Base-by-base conservation (phyloP, 352 stramenopile species). In the Globisporangium polare region DNA sequence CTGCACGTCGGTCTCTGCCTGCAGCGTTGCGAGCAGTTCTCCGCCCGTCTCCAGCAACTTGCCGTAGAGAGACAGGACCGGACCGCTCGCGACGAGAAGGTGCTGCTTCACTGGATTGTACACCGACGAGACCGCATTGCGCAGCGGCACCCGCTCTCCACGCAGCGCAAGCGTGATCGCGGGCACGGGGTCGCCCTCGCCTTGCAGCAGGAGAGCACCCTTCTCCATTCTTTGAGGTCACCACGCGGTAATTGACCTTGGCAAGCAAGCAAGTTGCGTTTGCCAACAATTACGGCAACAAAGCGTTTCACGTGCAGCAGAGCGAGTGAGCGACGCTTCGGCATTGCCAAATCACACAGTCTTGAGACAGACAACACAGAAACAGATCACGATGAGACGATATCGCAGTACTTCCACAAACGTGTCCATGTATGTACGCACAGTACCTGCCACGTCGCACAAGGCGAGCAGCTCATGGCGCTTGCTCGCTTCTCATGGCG, bases 121-220 rank as follows among this genome's bases (percentile, higher is more conserved):
- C 39, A 69, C 70, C 18, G 78, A 84, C 0, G 69, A 68, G 10
- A 86, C 55, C 41, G 70, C 72, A 57, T 80, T 73, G 12, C 69
- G 66, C 0, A 80, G 57, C 35, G 65, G 62, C n/a, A 86, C 24
- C 20, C 67, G 59, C 27, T 88, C 75, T 15, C 73, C 78, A n/a
- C 78, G 78, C 49, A 82, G 53, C 27, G 68, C 73, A 18, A 88
- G 69, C 58, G 78, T 81, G 53, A 85, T 35, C 9, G 68, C 35
- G 20, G 66, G 60, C 18, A 24, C 22, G 49, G n/a, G 13, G 26
- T 64, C 29, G 31, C 33, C 60, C 26, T 22, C 60, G 18, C 5
- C 50, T 35, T 17, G n/a, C 9, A 33, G n/a, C 9, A 33, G 22
- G 13, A 29, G 6, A 31, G 18, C 26, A 26, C 31, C 5, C 24